phyloP scores from a whole-genome alignment of 805 yeast genomes.

The Yarrowia divulgata region DNA sequence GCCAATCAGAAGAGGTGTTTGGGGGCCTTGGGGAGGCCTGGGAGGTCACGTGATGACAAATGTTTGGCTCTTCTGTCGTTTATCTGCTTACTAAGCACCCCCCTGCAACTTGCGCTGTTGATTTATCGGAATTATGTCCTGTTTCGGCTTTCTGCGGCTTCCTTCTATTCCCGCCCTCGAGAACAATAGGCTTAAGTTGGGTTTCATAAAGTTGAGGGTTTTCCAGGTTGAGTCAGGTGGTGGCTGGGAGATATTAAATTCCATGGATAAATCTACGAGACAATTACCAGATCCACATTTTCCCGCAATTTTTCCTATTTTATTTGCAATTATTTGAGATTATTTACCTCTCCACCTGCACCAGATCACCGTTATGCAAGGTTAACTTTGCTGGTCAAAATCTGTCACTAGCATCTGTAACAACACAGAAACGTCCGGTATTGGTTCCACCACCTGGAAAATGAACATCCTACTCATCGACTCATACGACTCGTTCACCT shows the following conservation, averaged over 20 bases:
- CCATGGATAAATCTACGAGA: too few relatives aligned
- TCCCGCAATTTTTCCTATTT: neutral
- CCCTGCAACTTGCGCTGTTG: too few relatives aligned
- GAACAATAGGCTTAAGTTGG: slow-evolving; percentile 17
- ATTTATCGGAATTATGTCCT: neutral
- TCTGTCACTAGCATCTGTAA: slow-evolving; percentile 4
- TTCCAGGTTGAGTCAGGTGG: too few relatives aligned
- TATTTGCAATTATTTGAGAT: too few relatives aligned
- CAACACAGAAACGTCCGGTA: neutral
- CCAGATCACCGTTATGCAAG: slow-evolving; percentile 37
- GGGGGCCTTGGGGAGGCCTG: too few relatives aligned
- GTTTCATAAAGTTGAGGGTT: too few relatives aligned
- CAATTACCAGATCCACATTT: neutral
- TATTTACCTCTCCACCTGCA: neutral
- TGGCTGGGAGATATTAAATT: too few relatives aligned
- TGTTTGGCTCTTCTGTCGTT: too few relatives aligned
- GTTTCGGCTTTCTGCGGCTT: slow-evolving; percentile 31
- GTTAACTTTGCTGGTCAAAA: slow-evolving; percentile 38
- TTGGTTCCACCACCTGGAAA: neutral
- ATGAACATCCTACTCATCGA: slow-evolving; percentile 69
- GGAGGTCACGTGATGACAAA: too few relatives aligned
- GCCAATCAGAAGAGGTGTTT: too few relatives aligned
- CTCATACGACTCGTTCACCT: slow-evolving; percentile 95
- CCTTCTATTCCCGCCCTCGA: slow-evolving; percentile 26
- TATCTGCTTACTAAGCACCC: neutral